Percentiles rank a stretch among this genome's conserved stretches.
phyloP scores from a whole-genome alignment of 306 rosid genomes.

The Quercus mongolica region DNA sequence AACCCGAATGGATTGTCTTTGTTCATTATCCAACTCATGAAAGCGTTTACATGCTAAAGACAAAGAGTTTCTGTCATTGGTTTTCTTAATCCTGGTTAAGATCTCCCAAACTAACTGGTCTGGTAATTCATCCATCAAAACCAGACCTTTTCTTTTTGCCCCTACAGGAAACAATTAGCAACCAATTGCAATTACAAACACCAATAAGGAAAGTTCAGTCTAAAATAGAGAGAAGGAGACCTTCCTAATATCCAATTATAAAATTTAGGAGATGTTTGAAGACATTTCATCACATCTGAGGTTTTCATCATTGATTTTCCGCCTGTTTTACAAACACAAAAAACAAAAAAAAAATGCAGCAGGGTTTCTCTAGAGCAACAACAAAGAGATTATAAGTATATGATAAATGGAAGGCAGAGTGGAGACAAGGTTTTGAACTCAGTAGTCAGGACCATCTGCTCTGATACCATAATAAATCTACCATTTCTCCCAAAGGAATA shows the following conservation, averaged over 20 bases:
- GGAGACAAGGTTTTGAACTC: too few relatives aligned
- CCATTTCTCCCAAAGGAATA: background rate
- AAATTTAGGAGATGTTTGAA: background rate
- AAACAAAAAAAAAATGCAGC: background rate
- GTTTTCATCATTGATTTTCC: background rate
- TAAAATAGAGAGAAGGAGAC: background rate
- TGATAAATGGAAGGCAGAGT: background rate
- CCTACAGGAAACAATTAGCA: background rate
- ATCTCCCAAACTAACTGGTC: conserved; percentile 87
- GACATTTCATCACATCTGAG: background rate
- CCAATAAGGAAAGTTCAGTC: background rate
- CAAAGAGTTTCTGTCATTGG: conserved; percentile 55
- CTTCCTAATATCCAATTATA: background rate
- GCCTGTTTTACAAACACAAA: background rate
- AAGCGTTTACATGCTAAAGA: conserved; percentile 60
- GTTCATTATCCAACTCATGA: conserved; percentile 56
- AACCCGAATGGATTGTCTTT: conserved; percentile 57
- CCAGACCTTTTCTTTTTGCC: background rate
- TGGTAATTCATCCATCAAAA: conserved; percentile 65
- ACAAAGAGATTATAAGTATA: background rate
- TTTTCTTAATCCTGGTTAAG: conserved; percentile 55
- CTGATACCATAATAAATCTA: background rate
- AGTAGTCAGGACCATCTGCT: too few relatives aligned
- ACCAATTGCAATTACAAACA: conserved; percentile 11
- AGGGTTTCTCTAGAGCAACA: background rate